Evolutionary conservation across 176 grass and related monocot species (phyloP).

Genomic region (Rhynchospora tenuis): DNA sequence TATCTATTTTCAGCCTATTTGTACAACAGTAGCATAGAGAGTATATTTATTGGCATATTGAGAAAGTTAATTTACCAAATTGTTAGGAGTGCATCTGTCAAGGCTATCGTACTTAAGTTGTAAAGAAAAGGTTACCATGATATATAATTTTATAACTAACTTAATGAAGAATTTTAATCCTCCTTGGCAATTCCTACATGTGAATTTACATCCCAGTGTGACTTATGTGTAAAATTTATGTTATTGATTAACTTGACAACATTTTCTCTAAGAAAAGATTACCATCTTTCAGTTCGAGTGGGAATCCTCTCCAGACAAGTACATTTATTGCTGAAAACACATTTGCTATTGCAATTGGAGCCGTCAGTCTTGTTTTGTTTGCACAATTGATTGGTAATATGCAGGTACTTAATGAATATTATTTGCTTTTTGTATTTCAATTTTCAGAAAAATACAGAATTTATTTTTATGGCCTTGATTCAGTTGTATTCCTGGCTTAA

Average conservation of each 20-base stretch:
- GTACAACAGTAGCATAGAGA: not conserved
- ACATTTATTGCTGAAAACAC: slow-evolving; percentile 58
- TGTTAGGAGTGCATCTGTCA: not conserved
- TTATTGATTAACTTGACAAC: not conserved
- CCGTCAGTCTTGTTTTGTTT: slow-evolving; percentile 76
- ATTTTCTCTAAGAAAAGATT: not conserved
- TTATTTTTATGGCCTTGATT: not conserved
- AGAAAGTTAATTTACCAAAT: not conserved
- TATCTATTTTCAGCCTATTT: not conserved
- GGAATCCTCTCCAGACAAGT: slow-evolving; percentile 48
- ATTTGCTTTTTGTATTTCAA: not conserved
- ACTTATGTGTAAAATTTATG: not conserved
- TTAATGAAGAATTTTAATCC: not conserved
- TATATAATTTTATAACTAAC: not conserved
- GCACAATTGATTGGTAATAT: slow-evolving; percentile 84
- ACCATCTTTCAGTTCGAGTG: slow-evolving; percentile 60
- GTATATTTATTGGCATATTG: not conserved
- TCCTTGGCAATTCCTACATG: not conserved
- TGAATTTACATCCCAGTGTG: not conserved
- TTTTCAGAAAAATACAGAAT: not conserved
- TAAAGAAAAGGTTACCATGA: not conserved
- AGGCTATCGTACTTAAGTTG: not conserved
- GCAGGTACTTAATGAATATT: slow-evolving; percentile 44
- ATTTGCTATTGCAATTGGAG: slow-evolving; percentile 74
- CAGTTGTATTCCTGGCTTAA: not conserved